Base-by-base conservation (phyloP, 1,139 yeast genomes). In the Geotrichum candidum region DNA sequence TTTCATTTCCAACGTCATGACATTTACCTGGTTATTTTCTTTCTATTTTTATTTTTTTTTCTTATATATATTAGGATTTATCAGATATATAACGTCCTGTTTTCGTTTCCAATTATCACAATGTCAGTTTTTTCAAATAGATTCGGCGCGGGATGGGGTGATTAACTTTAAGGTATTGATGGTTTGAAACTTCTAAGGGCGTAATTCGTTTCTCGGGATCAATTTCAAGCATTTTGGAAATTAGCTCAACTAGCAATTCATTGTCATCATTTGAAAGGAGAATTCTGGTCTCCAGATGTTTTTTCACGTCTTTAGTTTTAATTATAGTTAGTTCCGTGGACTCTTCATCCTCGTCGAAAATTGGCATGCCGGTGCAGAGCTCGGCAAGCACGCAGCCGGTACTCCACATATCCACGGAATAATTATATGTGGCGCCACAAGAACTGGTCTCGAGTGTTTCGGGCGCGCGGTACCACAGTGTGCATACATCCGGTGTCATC, bases 231-330 rank as follows among this genome's bases (percentile, higher is more conserved):
- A 94, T 78, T 57, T 88, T 83, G 65, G 84, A 84, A 67, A 94
- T 78, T 65, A 94, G 78, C 69, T 91, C 91, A 70, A 91, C 79
- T 15, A 59, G 52, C 23, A 22, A 50, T 7, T 5, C 29, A 1
- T 96, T 95, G 75, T 86, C 78, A 13, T 86, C 84, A 69, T 94
- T 98, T 27, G 7, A 35, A 51, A 97, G 95, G 68, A 89, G 82
- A 92, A 87, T 1, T 94, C 95, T 0, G 97, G 97, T 98, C 98
- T 94, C 7, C 96, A 86, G 65, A 89, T 81, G 75, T 92, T 97
- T 69, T 86, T 88, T 52, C 98, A 98, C 1, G 98, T 92, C 22
- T 98, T 98, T 96, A 6, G 5, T 27, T 11, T 53, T 33, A 53
- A 61, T 61, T 33, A 51, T 48, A 15, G 51, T 48, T 11, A 61